phyloP scores from a whole-genome alignment of 306 rosid species.

The Vachellia collinsii region DNA sequence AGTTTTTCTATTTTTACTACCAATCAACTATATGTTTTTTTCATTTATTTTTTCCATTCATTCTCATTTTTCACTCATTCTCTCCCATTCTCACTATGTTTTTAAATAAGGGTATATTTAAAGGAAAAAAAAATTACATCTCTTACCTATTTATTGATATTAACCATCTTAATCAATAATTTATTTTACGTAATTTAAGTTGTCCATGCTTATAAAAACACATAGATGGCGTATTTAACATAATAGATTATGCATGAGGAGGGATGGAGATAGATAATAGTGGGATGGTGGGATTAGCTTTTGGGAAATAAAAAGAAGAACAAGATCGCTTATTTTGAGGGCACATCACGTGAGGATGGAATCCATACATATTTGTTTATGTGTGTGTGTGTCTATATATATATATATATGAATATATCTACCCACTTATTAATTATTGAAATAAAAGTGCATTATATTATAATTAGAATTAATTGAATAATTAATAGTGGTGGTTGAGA shows the following conservation, averaged over 20 bases:
- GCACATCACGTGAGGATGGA: slow-evolving; percentile 72
- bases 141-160: too few species aligned
- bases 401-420: not conserved
- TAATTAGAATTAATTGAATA: not conserved
- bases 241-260: not conserved
- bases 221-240: not conserved
- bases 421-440: not conserved
- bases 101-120: too few species aligned
- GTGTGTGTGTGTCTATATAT: not conserved
- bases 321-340: slow-evolving; percentile 88
- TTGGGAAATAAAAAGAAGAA: slow-evolving; percentile 41
- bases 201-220: too few species aligned
- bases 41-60: too few species aligned
- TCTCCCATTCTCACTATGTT: too few species aligned
- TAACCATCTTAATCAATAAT: too few species aligned
- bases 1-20: too few species aligned
- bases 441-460: not conserved
- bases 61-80: too few species aligned
- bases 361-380: slow-evolving; percentile 45
- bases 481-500: not conserved
- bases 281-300: slow-evolving; percentile 53
- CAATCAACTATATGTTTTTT: too few species aligned
- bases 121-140: too few species aligned
- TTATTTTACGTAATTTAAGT: too few species aligned
- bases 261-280: slow-evolving; percentile 22